A percentile compares a stretch with the other conserved stretches of the same genome.
Conservation (phyloP, 495 filamentous ascomycete genomes). For the Annulohypoxylon moriforme region DNA sequence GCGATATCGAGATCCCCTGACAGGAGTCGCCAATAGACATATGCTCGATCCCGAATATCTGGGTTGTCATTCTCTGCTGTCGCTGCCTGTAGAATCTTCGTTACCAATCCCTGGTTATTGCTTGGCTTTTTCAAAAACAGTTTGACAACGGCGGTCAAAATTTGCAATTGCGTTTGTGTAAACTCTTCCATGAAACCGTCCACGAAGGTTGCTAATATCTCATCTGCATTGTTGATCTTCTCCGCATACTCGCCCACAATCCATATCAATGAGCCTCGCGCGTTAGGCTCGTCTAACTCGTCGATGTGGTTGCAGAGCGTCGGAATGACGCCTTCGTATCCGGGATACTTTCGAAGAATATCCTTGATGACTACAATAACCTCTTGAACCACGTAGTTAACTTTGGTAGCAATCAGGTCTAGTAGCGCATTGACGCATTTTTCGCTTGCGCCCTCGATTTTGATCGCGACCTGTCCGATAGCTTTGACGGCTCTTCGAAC, state of each 20-base stretch:
- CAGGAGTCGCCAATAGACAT: slow-evolving; percentile 98
- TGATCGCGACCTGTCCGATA: slow-evolving; percentile 97
- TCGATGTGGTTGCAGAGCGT: slow-evolving; percentile 97
- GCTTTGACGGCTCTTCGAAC: slow-evolving; percentile 92
- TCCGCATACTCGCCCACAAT: slow-evolving; percentile 99
- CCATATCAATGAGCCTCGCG: slow-evolving; percentile 93
- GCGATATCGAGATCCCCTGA: slow-evolving; percentile 91
- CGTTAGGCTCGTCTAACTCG: slow-evolving; percentile 94
- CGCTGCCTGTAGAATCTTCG: slow-evolving; percentile 90
- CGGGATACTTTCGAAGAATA: slow-evolving; percentile 96
- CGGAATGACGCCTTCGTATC: slow-evolving; percentile 97
- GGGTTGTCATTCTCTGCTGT: slow-evolving; percentile 97
- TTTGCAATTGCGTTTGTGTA: slow-evolving; percentile 93
- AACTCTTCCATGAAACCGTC: slow-evolving; percentile 94
- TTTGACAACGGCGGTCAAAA: slow-evolving; percentile 95
- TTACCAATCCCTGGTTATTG: slow-evolving; percentile 85
- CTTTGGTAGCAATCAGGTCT: slow-evolving; percentile 94
- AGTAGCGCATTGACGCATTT: slow-evolving; percentile 94
- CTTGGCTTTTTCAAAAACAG: slow-evolving; percentile 96
- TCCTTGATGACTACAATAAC: slow-evolving; percentile 98
- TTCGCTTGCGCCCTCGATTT: slow-evolving; percentile 93
- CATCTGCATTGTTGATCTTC: slow-evolving; percentile 97
- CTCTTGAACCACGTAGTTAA: slow-evolving; percentile 99
- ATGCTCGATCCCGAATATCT: slow-evolving; percentile 94
- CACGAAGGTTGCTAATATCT: slow-evolving; percentile 86